Evolutionary conservation across 75 land plant species (phyloP), one percentile per base, ranked within the genome.

Genomic region (Adiantum capillusveneris): DNA sequence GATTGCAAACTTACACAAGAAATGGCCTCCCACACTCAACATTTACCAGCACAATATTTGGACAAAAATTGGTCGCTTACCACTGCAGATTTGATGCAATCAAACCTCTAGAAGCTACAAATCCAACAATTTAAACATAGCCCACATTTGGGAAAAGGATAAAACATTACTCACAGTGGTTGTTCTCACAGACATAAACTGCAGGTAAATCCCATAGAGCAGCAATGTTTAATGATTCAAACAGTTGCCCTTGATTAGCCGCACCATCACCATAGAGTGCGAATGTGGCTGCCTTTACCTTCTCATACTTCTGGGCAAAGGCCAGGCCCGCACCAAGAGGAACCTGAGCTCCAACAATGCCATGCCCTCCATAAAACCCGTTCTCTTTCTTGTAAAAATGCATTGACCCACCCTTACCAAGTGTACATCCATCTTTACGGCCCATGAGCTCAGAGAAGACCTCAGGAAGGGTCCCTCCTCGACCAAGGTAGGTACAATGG

Each of bases 361-460:
- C 96, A 44, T 90, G 95, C 25, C 96, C 96, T 3, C 96, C 96
- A 37, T 72, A 90, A 36, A 90, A 90, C 0, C 75, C 77, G 14
- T 63, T 52, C 44, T 81, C 94, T 81, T 84, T 84, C 76, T 79
- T 87, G 58, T 90, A 90, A 59, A 90, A 85, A 56, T 90, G 96
- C 96, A 90, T 90, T 7, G 94, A 88, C 1, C 96, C 94, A 0
- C 96, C 96, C 53, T 90, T 90, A 6, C 94, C 96, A 25, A 69
- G 72, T 28, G 96, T 88, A 64, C 96, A 87, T 20, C 96, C 96
- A 2, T 56, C 81, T 49, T 58, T 59, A 24, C 94, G 59, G 0
- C 96, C 96, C 96, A 90, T 90, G n/a, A 90, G 81, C 67, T 90
- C 96, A 6, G 94, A 31, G 53, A 88, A 87, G 7, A 76, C 72